A percentile compares a stretch with the other conserved stretches of the same genome.
Conservation (phyloP, 208 protist species). For the Leishmania major region DNA sequence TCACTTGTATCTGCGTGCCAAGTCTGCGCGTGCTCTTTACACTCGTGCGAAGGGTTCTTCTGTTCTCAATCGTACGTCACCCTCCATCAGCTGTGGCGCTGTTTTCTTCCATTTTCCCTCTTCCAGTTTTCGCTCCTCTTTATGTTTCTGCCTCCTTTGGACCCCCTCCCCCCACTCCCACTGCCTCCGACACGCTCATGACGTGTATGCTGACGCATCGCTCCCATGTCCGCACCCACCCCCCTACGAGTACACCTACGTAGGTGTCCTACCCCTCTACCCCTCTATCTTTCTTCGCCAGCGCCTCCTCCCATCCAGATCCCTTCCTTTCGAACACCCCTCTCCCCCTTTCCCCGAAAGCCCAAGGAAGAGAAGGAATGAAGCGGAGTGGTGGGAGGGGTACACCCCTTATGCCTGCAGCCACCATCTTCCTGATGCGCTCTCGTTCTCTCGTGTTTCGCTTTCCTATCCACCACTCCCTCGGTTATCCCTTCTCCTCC, state of each 20-base stretch:
- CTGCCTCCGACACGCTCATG: neutral
- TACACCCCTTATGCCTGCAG: neutral
- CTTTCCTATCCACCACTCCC: neutral
- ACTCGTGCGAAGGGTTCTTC: no score
- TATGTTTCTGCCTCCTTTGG: neutral
- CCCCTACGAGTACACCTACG: neutral
- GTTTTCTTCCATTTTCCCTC: neutral
- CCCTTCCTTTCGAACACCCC: neutral
- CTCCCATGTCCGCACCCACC: neutral
- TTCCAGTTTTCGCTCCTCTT: no score
- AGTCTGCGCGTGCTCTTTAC: no score
- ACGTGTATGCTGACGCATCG: neutral
- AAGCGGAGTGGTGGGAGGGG: neutral
- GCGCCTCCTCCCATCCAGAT: neutral
- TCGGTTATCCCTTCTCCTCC: neutral
- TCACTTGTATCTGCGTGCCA: no score
- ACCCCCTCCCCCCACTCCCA: neutral
- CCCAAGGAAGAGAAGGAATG: neutral
- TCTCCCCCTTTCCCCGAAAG: neutral
- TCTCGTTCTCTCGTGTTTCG: neutral
- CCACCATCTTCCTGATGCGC: neutral
- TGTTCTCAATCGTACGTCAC: no score
- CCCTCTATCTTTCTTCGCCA: slow-evolving; percentile 3
- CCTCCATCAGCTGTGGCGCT: neutral
- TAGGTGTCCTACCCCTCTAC: neutral